Evolutionary conservation across 805 yeast genomes (phyloP).

Genomic region (Suhomyces pyralidae): DNA sequence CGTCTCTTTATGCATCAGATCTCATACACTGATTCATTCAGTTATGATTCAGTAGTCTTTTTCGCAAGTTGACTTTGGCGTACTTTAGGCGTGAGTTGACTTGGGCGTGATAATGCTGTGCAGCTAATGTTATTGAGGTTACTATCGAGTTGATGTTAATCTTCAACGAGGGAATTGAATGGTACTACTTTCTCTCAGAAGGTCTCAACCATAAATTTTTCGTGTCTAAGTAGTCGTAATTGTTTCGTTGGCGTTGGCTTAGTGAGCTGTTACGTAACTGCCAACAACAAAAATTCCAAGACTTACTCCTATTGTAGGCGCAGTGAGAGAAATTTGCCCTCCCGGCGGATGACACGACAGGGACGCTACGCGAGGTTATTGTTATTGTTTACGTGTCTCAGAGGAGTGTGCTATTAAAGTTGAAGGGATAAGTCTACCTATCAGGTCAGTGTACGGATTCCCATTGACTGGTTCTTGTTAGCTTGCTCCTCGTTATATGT

Average conservation of each 20-base stretch:
- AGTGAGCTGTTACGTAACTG: slow-evolving; percentile 1
- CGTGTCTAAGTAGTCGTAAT: slow-evolving; percentile 1
- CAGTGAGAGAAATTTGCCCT: neutral
- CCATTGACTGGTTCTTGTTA: neutral
- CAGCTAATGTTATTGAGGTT: neutral
- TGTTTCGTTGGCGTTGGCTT: slow-evolving; percentile 1
- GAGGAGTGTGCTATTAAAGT: neutral
- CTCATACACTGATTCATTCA: neutral
- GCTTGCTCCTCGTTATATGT: neutral
- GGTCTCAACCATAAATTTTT: neutral
- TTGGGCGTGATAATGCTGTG: neutral
- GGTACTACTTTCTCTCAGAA: neutral
- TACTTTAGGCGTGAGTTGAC: neutral
- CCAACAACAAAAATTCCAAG: neutral
- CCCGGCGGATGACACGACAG: neutral
- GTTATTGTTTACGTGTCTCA: neutral
- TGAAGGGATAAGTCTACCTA: neutral
- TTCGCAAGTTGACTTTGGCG: neutral
- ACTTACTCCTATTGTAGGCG: slow-evolving; percentile 2
- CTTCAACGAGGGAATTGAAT: neutral
- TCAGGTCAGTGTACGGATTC: neutral
- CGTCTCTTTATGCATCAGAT: neutral
- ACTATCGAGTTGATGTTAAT: neutral
- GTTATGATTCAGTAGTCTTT: neutral
- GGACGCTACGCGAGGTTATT: neutral